Evolutionary conservation across 352 stramenopile genomes (phyloP), one percentile per base, ranked within the genome.

Genomic region (Phytophthora cryptogea): DNA sequence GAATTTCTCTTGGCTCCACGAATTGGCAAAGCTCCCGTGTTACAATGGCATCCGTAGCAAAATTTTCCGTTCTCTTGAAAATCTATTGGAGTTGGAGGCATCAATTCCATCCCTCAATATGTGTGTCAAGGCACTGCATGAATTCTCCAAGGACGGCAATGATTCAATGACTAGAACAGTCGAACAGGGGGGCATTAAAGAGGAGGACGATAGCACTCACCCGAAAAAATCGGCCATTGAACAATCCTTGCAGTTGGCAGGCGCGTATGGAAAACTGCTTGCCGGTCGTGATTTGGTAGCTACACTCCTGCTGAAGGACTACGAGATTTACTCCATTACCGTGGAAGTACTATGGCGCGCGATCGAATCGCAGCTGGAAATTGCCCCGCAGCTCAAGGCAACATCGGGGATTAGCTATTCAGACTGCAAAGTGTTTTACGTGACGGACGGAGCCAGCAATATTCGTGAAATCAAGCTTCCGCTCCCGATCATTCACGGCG

Each of bases 341-440:
- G 66, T 81, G 9, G 80, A 92, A n/a, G 84, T 89, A 30, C 75
- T 90, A 36, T 91, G 82, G 82, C 70, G 65, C 9, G 78, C 75
- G 9, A 90, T 95, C 26, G 75, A 87, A 16, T 66, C 76, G 2
- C 86, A 93, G 48, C 54, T 93, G 6, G 63, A 72, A 14, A 66
- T 73, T n/a, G 64, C 80, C 13, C 47, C 78, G 5, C 78, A 86
- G 20, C 60, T 83, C n/a, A 85, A 85, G 48, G 63, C 78, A 13
- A 80, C 64, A 0, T 70, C 57, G 17, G 70, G 76, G 4, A 78
- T 88, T 26, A 78, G 78, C 39, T 80, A 93, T 54, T 80, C 84
- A 9, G 79, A 93, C 45, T 90, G 83, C 64, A 90, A 91, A 55
- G 80, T 90, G 5, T 88, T 92, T 65, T 89, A 94, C 58, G 80